Conservation (phyloP, 306 rosid species). For the Quercus berberidifolia region DNA sequence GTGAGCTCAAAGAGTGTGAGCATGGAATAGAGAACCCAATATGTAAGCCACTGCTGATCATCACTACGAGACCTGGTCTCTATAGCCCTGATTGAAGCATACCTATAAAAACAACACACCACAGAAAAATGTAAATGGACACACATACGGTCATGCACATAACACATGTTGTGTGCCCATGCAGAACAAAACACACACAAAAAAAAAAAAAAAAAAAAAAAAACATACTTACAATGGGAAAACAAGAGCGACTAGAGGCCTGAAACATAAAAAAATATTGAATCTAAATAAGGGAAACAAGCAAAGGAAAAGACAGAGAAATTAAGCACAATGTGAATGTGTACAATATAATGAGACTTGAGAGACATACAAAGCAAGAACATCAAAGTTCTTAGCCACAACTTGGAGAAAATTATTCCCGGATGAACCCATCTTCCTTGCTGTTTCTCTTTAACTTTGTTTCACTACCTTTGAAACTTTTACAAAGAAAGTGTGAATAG, state of each 20-base stretch:
- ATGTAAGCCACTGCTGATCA: constrained; percentile 96
- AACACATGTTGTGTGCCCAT: background rate
- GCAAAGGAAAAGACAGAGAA: background rate
- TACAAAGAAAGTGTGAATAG: background rate
- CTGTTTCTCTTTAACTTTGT: background rate
- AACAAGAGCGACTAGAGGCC: constrained; percentile 82
- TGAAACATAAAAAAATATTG: constrained; percentile 22
- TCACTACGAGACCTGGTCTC: constrained; percentile 70
- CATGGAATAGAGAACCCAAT: constrained; percentile 91
- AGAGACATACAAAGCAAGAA: constrained; percentile 73
- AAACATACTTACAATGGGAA: constrained; percentile 73
- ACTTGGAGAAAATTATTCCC: constrained; percentile 72
- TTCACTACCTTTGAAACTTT: background rate
- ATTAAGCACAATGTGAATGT: background rate
- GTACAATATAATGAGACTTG: background rate
- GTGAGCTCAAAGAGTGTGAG: constrained; percentile 91
- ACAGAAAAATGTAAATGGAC: background rate
- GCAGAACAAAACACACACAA: background rate
- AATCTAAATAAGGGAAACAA: background rate
- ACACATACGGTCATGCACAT: background rate
- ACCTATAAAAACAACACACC: constrained; percentile 24
- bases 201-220: background rate
- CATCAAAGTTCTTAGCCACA: constrained; percentile 73
- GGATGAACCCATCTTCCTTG: constrained; percentile 47
- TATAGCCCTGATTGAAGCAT: constrained; percentile 85